Evolutionary conservation across 2,329 filamentous ascomycete species (phyloP).

Genomic region (Cordyceps cicadae): DNA sequence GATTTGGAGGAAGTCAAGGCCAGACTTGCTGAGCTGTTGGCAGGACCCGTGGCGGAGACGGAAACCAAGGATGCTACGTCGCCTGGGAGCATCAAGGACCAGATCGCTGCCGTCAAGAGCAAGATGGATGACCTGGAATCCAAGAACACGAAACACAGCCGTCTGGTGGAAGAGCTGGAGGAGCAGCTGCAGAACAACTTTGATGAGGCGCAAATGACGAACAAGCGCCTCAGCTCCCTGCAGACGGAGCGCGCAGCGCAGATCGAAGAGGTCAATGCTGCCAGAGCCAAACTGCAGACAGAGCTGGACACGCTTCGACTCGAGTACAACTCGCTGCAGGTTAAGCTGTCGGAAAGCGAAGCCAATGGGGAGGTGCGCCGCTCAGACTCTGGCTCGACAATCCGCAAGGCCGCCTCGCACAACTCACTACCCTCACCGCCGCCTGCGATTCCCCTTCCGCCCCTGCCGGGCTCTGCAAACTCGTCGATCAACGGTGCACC

Average conservation of each 20-base stretch:
- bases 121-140: conserved; percentile 54
- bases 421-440: conserved; percentile 85
- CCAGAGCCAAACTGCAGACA: conserved; percentile 52
- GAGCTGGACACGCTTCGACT: conserved; percentile 58
- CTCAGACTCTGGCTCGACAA: conserved; percentile 57
- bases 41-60: conserved; percentile 26
- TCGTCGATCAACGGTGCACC: conserved; percentile 36
- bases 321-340: conserved; percentile 51
- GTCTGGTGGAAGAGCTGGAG: conserved; percentile 89
- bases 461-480: conserved; percentile 59
- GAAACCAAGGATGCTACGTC: conserved; percentile 36
- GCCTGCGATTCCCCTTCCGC: conserved; percentile 90
- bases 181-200: conserved; percentile 93
- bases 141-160: conserved; percentile 81
- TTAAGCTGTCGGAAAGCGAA: conserved; percentile 49
- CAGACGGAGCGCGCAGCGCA: conserved; percentile 66
- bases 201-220: conserved; percentile 79
- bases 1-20: conserved; percentile 55
- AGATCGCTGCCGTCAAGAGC: conserved; percentile 55
- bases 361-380: conserved; percentile 41
- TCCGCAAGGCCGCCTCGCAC: conserved; percentile 78
- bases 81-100: conserved; percentile 42
- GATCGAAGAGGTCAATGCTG: conserved; percentile 68
- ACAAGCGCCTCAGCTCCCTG: conserved; percentile 76
- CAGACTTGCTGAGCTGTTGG: conserved; percentile 44